Percentiles rank a stretch among this genome's conserved stretches.
phyloP scores from a whole-genome alignment of 441 rosid species.

The Aquilaria agallochum region DNA sequence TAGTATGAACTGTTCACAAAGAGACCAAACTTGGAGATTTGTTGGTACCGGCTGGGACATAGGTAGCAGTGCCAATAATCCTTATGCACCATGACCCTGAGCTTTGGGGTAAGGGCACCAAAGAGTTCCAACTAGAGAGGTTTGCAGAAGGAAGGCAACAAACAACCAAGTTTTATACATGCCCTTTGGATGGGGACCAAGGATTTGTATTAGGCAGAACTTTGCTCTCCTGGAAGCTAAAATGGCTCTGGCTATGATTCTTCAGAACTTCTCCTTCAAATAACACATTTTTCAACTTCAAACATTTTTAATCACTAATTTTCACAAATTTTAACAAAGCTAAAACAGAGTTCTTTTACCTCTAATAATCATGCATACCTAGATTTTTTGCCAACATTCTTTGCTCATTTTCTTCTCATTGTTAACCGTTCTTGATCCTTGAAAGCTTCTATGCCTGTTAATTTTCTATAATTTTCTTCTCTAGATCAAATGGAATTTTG shows the following conservation, averaged over 20 bases:
- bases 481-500: too few species aligned
- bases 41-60: conserved; percentile 24
- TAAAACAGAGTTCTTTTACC: conserved; percentile 18
- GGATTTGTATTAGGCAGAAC: conserved; percentile 32
- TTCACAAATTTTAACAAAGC: too few species aligned
- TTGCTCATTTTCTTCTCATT: too few species aligned
- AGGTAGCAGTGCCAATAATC: conserved; percentile 17
- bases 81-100: conserved; percentile 30
- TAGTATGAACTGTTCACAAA: conserved; percentile 13
- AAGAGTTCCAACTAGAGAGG: conserved; percentile 34
- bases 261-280: conserved; percentile 27
- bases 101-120: conserved; percentile 32
- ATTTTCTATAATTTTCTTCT: too few species aligned
- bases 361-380: neutral
- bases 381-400: too few species aligned
- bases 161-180: conserved; percentile 25
- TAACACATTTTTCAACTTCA: too few species aligned
- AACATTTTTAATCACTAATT: too few species aligned
- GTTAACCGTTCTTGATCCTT: too few species aligned
- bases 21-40: conserved; percentile 31
- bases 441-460: too few species aligned
- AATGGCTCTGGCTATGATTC: conserved; percentile 32
- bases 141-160: conserved; percentile 35
- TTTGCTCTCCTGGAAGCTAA: conserved; percentile 31
- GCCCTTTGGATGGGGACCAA: conserved; percentile 34